Evolutionary conservation across 2,329 filamentous ascomycete genomes (phyloP).

Genomic region (Shiraia sp.): DNA sequence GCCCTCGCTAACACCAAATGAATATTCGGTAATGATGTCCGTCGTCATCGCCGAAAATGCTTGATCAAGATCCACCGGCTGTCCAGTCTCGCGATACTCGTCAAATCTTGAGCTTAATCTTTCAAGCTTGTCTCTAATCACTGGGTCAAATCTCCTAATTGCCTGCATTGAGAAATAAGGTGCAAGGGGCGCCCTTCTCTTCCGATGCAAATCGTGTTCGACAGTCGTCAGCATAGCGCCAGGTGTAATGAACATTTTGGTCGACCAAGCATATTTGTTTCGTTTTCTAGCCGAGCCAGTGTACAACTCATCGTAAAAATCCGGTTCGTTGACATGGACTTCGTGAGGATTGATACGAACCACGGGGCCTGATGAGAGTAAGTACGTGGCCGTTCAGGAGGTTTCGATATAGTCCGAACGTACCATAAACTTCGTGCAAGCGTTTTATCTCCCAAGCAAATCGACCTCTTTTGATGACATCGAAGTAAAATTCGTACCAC

Average conservation of each 20-base stretch:
- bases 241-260: slow-evolving; percentile 9
- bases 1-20: slow-evolving; percentile 4
- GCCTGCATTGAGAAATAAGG: slow-evolving; percentile 8
- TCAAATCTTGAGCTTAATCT: slow-evolving; percentile 6
- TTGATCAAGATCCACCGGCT: slow-evolving; percentile 8
- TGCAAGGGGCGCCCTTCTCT: slow-evolving; percentile 6
- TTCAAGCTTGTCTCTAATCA: slow-evolving; percentile 8
- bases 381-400: neutral
- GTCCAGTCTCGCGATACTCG: slow-evolving; percentile 5
- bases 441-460: slow-evolving; percentile 23
- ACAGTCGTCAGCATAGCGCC: slow-evolving; percentile 6
- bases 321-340: slow-evolving; percentile 22
- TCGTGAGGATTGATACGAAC: slow-evolving; percentile 30
- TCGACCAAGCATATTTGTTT: slow-evolving; percentile 15
- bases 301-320: slow-evolving; percentile 28
- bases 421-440: slow-evolving; percentile 27
- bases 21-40: slow-evolving; percentile 18
- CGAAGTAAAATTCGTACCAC: slow-evolving; percentile 31
- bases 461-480: slow-evolving; percentile 20
- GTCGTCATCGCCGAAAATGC: slow-evolving; percentile 13
- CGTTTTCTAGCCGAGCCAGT: slow-evolving; percentile 4
- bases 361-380: slow-evolving; percentile 17
- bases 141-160: slow-evolving; percentile 8
- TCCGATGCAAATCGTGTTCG: slow-evolving; percentile 9
- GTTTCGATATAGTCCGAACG: neutral